Evolutionary conservation across 768 basidiomycete species (phyloP).

Genomic region (Mrakia blollopis): DNA sequence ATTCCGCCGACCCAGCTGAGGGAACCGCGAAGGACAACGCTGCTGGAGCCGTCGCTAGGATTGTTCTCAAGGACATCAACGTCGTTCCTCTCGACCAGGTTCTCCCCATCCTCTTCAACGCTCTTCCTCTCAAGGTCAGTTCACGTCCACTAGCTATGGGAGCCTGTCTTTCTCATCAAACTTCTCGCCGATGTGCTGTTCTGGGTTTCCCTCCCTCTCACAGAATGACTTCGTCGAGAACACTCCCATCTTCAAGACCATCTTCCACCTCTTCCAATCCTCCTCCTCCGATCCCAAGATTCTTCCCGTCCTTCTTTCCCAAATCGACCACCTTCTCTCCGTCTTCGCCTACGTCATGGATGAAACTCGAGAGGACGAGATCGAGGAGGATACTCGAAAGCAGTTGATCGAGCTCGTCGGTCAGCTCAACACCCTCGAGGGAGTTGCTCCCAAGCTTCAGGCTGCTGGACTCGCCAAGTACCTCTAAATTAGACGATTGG

Average conservation of each 20-base stretch:
- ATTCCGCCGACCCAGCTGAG: conserved; percentile 50
- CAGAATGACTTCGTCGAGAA: conserved; percentile 82
- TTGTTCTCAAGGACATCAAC: conserved; percentile 70
- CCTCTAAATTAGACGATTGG: conserved; percentile 1
- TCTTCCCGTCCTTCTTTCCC: conserved; percentile 53
- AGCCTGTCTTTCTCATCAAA: neutral
- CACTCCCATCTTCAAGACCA: conserved; percentile 74
- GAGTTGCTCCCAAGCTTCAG: conserved; percentile 25
- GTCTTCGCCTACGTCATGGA: conserved; percentile 83
- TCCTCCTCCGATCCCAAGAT: conserved; percentile 56
- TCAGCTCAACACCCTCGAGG: conserved; percentile 51
- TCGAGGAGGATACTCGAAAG: conserved; percentile 64
- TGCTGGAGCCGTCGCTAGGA: conserved; percentile 79
- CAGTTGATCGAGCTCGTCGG: conserved; percentile 70
- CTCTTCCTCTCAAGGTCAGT: conserved; percentile 64
- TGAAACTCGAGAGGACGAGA: conserved; percentile 66
- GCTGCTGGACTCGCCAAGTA: conserved; percentile 13
- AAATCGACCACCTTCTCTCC: conserved; percentile 70
- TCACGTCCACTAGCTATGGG: too few species aligned
- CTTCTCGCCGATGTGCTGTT: neutral
- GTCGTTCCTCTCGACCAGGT: conserved; percentile 90
- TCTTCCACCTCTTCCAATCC: conserved; percentile 79
- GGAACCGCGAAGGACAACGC: conserved; percentile 96
- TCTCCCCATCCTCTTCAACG: conserved; percentile 71
- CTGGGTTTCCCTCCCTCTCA: neutral